Evolutionary conservation across 495 filamentous ascomycete species (phyloP).

Genomic region (Tuber indicum): DNA sequence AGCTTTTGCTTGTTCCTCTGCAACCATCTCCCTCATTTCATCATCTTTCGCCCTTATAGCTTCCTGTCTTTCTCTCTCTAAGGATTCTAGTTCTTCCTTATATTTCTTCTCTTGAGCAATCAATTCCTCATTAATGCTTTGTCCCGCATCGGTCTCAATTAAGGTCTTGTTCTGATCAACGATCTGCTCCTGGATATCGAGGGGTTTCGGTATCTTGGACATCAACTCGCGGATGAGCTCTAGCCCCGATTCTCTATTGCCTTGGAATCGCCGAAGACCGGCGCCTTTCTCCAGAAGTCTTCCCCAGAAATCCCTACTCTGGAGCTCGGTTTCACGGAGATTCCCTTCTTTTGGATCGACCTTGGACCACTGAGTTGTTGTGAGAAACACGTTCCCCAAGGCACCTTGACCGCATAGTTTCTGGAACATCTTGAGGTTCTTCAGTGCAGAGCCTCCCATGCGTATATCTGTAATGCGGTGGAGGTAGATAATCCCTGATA

Average conservation of each 20-base stretch:
- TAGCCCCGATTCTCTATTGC: slow-evolving; percentile 40
- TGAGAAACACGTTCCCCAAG: slow-evolving; percentile 43
- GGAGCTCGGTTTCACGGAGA: background rate
- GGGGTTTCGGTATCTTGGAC: slow-evolving; percentile 19
- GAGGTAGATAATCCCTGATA: slow-evolving; percentile 47
- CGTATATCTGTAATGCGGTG: slow-evolving; percentile 47
- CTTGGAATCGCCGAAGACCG: slow-evolving; percentile 32
- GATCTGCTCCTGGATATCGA: slow-evolving; percentile 43
- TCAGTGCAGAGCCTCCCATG: slow-evolving; percentile 41
- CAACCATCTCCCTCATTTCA: too few species aligned
- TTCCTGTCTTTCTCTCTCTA: slow-evolving; percentile 25
- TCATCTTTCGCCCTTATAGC: slow-evolving; percentile 36
- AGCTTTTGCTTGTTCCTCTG: too few species aligned
- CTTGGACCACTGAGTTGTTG: slow-evolving; percentile 48
- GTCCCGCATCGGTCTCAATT: slow-evolving; percentile 44
- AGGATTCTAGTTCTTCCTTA: slow-evolving; percentile 12
- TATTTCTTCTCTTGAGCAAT: slow-evolving; percentile 10
- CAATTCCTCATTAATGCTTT: slow-evolving; percentile 40
- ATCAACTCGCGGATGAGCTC: slow-evolving; percentile 33
- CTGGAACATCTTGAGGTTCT: too few species aligned
- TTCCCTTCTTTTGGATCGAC: slow-evolving; percentile 29
- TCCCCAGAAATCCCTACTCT: slow-evolving; percentile 43
- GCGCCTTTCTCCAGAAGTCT: slow-evolving; percentile 40
- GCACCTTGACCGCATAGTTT: too few species aligned
- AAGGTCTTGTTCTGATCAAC: slow-evolving; percentile 34